A percentile compares a stretch with the other conserved stretches of the same genome.
These are phyloP conservation scores for Aspergillus pseudoviridinutans DNA, from an alignment of 2,329 filamentous ascomycete species.

Conservation along the genomic window DNA sequence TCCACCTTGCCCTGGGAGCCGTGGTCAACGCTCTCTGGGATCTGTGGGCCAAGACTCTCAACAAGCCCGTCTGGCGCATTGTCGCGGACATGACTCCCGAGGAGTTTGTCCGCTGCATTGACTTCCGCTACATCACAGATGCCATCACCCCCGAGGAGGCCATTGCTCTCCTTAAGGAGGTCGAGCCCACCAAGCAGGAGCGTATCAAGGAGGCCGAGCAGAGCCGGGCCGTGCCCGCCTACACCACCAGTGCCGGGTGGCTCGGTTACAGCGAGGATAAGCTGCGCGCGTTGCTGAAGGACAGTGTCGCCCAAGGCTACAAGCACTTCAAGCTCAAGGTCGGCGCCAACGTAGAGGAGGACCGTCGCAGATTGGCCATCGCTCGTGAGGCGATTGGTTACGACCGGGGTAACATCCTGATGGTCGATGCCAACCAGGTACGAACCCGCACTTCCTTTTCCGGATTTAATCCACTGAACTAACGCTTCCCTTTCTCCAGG, in stretches of 20 bases:
- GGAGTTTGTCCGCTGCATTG: slow-evolving; percentile 81
- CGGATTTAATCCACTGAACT: neutral
- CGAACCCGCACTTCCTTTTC: slow-evolving; percentile 8
- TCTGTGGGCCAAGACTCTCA: slow-evolving; percentile 83
- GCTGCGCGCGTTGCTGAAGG: slow-evolving; percentile 69
- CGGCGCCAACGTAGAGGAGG: slow-evolving; percentile 67
- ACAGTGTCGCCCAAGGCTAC: slow-evolving; percentile 75
- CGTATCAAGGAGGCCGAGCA: slow-evolving; percentile 70
- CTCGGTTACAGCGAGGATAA: slow-evolving; percentile 86
- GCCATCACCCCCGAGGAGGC: slow-evolving; percentile 86
- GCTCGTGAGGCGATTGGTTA: slow-evolving; percentile 77
- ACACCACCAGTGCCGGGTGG: slow-evolving; percentile 89
- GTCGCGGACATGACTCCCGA: slow-evolving; percentile 87
- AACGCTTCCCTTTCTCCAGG: slow-evolving; percentile 26
- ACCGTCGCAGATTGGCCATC: slow-evolving; percentile 66
- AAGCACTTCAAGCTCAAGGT: slow-evolving; percentile 90
- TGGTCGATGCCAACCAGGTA: slow-evolving; percentile 89
- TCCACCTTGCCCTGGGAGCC: slow-evolving; percentile 83
- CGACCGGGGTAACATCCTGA: slow-evolving; percentile 77
- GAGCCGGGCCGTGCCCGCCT: slow-evolving; percentile 76
- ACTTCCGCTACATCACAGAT: slow-evolving; percentile 93
- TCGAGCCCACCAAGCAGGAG: slow-evolving; percentile 64
- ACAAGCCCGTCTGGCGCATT: slow-evolving; percentile 86
- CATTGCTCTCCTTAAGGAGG: slow-evolving; percentile 62
- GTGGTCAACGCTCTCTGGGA: slow-evolving; percentile 93